These are phyloP conservation scores for Fusarium neocosmosporiellum DNA, from an alignment of 2,329 filamentous ascomycete genomes.

Conservation along the genomic window DNA sequence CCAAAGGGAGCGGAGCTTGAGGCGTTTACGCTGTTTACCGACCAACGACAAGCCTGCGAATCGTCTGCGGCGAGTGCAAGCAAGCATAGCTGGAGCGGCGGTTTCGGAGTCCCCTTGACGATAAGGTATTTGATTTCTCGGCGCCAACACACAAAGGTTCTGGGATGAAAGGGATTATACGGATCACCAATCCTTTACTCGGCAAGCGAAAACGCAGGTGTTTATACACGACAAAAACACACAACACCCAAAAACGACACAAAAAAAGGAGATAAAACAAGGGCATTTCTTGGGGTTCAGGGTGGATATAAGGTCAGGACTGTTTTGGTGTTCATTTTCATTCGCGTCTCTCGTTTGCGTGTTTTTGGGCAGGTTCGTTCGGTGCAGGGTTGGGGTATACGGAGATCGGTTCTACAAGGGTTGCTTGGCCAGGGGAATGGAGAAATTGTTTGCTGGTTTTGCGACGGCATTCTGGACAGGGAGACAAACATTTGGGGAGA, in stretches of 20 bases:
- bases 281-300: slow-evolving; percentile 35
- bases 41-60: slow-evolving; percentile 31
- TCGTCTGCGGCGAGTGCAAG: slow-evolving; percentile 37
- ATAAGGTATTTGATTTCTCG: slow-evolving; percentile 39
- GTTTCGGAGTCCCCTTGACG: slow-evolving; percentile 35
- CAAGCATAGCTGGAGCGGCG: slow-evolving; percentile 35
- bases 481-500: background rate
- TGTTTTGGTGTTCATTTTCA: slow-evolving; percentile 17
- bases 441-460: slow-evolving; percentile 37
- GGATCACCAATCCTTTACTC: slow-evolving; percentile 22
- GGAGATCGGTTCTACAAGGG: slow-evolving; percentile 34
- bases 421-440: slow-evolving; percentile 35
- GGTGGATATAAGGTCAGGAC: slow-evolving; percentile 25
- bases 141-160: slow-evolving; percentile 27
- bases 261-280: slow-evolving; percentile 24
- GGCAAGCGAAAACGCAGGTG: slow-evolving; percentile 30
- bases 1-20: slow-evolving; percentile 38
- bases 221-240: slow-evolving; percentile 32
- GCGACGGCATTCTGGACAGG: background rate
- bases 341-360: slow-evolving; percentile 34
- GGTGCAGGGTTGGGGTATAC: slow-evolving; percentile 28
- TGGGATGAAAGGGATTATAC: slow-evolving; percentile 23
- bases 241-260: slow-evolving; percentile 18
- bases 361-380: slow-evolving; percentile 27
- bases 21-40: slow-evolving; percentile 37